Evolutionary conservation across 257 asterid species (phyloP).

Genomic region (Gardenia jasminoides): DNA sequence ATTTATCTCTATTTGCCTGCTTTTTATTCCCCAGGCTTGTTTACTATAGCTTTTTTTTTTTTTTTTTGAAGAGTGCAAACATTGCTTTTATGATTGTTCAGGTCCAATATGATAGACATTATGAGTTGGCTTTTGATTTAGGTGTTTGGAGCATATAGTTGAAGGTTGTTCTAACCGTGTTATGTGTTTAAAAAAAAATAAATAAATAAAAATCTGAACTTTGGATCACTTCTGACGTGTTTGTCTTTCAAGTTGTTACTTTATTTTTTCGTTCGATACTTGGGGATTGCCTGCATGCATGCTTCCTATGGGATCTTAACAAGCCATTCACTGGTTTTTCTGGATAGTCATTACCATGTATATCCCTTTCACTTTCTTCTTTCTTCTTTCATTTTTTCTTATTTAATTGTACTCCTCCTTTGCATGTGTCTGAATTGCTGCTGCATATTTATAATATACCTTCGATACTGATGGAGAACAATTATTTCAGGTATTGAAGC

Average conservation of each 20-base stretch:
- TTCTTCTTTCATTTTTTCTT: not conserved
- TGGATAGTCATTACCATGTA: not conserved
- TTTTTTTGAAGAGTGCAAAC: too few relatives aligned
- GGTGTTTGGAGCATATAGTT: not conserved
- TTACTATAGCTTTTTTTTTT: too few relatives aligned
- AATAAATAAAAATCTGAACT: not conserved
- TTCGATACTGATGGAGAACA: conserved; percentile 1
- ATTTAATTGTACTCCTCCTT: too few relatives aligned
- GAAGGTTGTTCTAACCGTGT: not conserved
- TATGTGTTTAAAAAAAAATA: not conserved
- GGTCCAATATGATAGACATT: not conserved
- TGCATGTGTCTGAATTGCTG: not conserved
- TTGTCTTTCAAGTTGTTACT: not conserved
- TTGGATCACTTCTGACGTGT: not conserved
- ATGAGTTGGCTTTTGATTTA: not conserved
- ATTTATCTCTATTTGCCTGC: too few relatives aligned
- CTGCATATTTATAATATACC: not conserved
- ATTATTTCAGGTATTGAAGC: conserved; percentile 80
- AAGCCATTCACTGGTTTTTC: not conserved
- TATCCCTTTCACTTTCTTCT: not conserved
- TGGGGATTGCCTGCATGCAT: not conserved
- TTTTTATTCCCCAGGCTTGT: too few relatives aligned
- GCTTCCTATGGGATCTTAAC: not conserved
- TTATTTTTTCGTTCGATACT: not conserved
- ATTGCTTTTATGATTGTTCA: not conserved